Base-by-base conservation (phyloP, 352 stramenopile species). In the Phytophthora sojae region DNA sequence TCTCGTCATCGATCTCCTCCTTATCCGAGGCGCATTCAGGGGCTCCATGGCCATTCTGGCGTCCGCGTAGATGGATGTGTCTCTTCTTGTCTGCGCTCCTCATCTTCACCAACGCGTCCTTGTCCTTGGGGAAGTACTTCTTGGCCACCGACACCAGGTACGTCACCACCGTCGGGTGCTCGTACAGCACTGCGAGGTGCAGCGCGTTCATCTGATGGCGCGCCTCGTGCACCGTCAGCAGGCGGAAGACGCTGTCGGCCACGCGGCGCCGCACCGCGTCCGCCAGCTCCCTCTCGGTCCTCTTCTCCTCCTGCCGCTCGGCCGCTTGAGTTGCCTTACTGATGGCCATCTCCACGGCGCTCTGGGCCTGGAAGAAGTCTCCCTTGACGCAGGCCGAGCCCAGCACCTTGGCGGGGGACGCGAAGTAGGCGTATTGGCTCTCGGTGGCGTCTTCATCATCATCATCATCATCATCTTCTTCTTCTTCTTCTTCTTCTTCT, bases 131-230 rank as follows among this genome's bases (percentile, higher is more conserved):
- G 15, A 85, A 88, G 66, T 90, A 82, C 61, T 79, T 79, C 29
- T 69, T 76, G 0, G 79, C 84, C 6, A 86, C 69, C 4, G 67
- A 65, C 8, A 92, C 57, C 21, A 95, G 65, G 37, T 87, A 88
- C 42, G 82, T 70, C 52, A 93, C 80, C 19, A 95, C 65, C 6
- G 75, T 76, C 29, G 83, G 83, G 57, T 94, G 82, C 70, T 95
- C 88, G 57, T 95, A 95, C 14, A 93, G 76, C 50, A 88, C 83
- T 3, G 88, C 87, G 6, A 94, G 62, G 55, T 91, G 82, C 57
- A 95, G 54, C 8, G 83, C 76, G 61, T 90, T 92, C 88, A 95
- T 94, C 69, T 92, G 74, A 30, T 95, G 84, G 4, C 86, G 73
- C 14, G 85, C 67, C 69, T 95, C 85, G 47, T 84, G 76, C 25